A percentile compares a stretch with the other conserved stretches of the same genome.
Conservation (phyloP, 163 green algal genomes). For the Trebouxia gelatinosa region DNA sequence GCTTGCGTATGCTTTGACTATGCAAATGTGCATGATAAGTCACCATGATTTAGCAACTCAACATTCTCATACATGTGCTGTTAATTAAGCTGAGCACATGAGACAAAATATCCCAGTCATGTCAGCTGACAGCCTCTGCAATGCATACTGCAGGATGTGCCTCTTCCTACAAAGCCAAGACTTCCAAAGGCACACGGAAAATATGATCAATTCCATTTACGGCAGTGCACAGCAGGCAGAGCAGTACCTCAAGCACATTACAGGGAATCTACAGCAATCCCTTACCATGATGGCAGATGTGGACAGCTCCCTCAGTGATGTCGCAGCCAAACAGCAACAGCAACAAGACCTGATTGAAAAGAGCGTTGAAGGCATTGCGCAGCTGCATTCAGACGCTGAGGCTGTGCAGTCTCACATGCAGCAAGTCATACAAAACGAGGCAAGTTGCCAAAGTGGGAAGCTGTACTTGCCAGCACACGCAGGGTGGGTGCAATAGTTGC, state of each 20-base stretch:
- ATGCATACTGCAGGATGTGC: slow-evolving; percentile 56
- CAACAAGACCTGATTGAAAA: background rate
- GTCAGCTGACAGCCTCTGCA: too few relatives aligned
- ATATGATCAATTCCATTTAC: slow-evolving; percentile 50
- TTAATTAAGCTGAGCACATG: too few relatives aligned
- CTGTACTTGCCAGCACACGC: too few relatives aligned
- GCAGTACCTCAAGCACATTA: background rate
- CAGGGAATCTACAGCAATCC: background rate
- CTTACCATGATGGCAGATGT: background rate
- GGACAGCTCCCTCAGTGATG: background rate
- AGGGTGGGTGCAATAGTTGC: too few relatives aligned
- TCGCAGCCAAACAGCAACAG: background rate
- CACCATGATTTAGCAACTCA: too few relatives aligned
- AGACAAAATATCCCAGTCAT: too few relatives aligned
- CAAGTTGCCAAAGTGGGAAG: too few relatives aligned
- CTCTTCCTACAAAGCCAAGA: slow-evolving; percentile 57
- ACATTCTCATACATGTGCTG: too few relatives aligned
- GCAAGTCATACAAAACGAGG: background rate
- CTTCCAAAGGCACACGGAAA: slow-evolving; percentile 53
- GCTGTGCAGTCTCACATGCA: background rate
- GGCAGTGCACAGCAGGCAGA: slow-evolving; percentile 9
- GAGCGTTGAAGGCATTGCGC: background rate
- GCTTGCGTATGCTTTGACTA: too few relatives aligned
- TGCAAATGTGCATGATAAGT: too few relatives aligned
- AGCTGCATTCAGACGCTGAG: background rate